Base-by-base conservation (phyloP, 1,139 yeast genomes). In the Yamadazyma jaroonii region DNA sequence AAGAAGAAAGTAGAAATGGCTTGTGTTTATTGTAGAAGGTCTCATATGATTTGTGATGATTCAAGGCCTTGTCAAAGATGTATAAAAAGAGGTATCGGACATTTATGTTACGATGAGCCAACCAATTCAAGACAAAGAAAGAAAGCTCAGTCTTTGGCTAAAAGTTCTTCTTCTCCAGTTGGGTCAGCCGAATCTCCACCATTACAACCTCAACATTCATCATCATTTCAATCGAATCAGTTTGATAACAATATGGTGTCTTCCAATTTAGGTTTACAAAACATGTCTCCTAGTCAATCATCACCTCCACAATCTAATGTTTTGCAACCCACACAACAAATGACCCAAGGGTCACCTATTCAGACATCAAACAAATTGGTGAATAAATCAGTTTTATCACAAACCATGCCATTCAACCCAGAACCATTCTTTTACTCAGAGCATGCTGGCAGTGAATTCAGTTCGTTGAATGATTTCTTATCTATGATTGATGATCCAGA, bases 21-120 rank as follows among this genome's bases (percentile, higher is more conserved):
- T 0, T 90, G 97, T 64, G 86, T 90, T 2, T 90, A 87, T 56
- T 90, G 97, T 55, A 75, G 97, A 34, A 68, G 97, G 34, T 87
- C 96, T 1, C 97, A 90, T 58, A 88, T 90, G 94, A 86, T 89
- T 24, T 90, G 97, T 62, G 96, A 89, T 56, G 84, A 80, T 30
- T 67, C 79, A 10, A 68, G 97, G 41, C 97, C 97, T 2, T 90
- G 97, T 57, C 77, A 81, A 37, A 67, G 97, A 37, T 90, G 97
- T 61, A 74, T 89, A 14, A 87, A 86, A 57, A 68, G 97, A 46
- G 88, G 87, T 30, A 90, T 90, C 32, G 94, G 94, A 6, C 96
- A 89, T 59, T 61, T 90, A 29, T 90, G 97, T 54, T 87, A 82
- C 45, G 96, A 87, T 52, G 95, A 85, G 52, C 82, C 84, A 1